Evolutionary conservation across 2,329 filamentous ascomycete species (phyloP).

Genomic region (Trichoderma brevicompactum): DNA sequence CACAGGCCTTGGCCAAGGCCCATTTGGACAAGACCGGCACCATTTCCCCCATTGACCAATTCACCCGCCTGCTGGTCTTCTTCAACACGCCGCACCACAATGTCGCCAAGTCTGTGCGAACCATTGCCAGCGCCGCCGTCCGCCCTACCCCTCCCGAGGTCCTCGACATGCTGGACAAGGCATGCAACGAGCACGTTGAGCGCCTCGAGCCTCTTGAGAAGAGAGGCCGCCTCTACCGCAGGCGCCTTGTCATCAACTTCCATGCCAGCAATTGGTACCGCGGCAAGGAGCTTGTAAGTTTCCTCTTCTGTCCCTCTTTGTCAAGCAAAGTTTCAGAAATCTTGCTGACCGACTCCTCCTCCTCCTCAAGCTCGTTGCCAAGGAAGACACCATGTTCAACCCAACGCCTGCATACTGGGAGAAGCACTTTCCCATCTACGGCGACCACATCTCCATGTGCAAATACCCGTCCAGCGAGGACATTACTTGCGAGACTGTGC

Average conservation of each 20-base stretch:
- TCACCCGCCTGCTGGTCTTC: slow-evolving; percentile 21
- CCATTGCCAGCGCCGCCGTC: slow-evolving; percentile 13
- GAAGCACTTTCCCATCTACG: slow-evolving; percentile 25
- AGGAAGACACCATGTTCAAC: slow-evolving; percentile 2
- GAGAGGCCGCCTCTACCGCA: slow-evolving; percentile 9
- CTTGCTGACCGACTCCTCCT: background rate
- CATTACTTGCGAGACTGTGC: slow-evolving; percentile 13
- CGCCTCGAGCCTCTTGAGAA: slow-evolving; percentile 12
- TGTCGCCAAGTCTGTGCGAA: slow-evolving; percentile 14
- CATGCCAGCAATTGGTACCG: slow-evolving; percentile 17
- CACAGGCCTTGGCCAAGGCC: slow-evolving; percentile 20
- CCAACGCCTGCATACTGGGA: slow-evolving; percentile 14
- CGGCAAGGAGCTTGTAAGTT: slow-evolving; percentile 18
- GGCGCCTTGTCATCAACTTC: slow-evolving; percentile 24
- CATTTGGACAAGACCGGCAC: background rate
- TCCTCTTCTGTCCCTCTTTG: background rate
- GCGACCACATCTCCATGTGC: slow-evolving; percentile 25
- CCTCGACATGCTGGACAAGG: slow-evolving; percentile 20
- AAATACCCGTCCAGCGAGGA: slow-evolving; percentile 1
- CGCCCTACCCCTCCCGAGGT: background rate
- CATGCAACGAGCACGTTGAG: slow-evolving; percentile 11
- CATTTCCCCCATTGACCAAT: slow-evolving; percentile 1
- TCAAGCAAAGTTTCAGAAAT: background rate
- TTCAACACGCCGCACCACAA: slow-evolving; percentile 28
- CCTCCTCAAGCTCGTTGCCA: slow-evolving; percentile 10